Evolutionary conservation across 179 eudicot species (phyloP), one percentile per base, ranked within the genome.

Genomic region (Dionaea muscipula): DNA sequence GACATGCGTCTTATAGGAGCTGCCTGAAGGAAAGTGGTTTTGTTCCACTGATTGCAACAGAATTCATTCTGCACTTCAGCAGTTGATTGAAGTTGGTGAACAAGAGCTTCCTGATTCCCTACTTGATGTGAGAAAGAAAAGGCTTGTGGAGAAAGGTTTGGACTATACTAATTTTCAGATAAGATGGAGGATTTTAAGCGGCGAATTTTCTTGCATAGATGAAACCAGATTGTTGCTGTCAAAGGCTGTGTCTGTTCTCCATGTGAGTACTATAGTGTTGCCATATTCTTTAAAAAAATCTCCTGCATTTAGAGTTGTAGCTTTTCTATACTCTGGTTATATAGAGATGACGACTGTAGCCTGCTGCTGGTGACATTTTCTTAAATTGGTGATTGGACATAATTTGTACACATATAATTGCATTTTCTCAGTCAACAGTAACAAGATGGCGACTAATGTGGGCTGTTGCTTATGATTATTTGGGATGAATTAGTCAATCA

Each of bases 1-100:
- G 28, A 21, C 10, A 50, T 33, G 44, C 57, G 47, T 43, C 48
- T 20, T 52, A 62, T 70, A 72, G 77, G 73, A 64, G 55, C 21
- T 72, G 51, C 77, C 77, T 18, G 55, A 21, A n/a, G 77, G 73
- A 52, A 63, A 68, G 26, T 72, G 77, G 77, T 57, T 68, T 40
- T 72, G 77, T 53, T 64, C 73, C 39, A 38, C 48, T 17, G 70
- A 64, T 33, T 72, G 77, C 49, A 47, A 47, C 26, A 52, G 49
- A 18, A 56, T 72, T 38, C 68, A 64, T 65, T 47, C 45, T 27
- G 27, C 58, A n/a, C 70, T 72, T 18, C 66, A 52, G 38, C 55
- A 33, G n/a, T 47, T 68, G 67, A 40, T 65, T 14, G 61, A 56
- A 40, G 53, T 35, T 28, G 64, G 77, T 26, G 58, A 72, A 31